phyloP scores from a whole-genome alignment of 331 rosid genomes.

The Acacia pycnantha region DNA sequence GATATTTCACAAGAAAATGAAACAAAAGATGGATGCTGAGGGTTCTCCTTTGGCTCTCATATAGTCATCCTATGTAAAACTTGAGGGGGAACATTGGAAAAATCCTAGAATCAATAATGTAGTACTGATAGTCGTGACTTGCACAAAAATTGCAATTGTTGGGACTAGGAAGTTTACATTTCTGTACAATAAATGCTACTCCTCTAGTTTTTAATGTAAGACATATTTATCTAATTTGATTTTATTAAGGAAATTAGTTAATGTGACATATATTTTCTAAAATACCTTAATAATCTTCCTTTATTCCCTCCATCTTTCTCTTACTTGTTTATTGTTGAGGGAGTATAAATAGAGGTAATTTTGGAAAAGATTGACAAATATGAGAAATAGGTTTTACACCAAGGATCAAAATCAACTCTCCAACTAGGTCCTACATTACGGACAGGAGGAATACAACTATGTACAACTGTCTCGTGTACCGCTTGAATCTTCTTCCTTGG shows the following conservation, averaged over 20 bases:
- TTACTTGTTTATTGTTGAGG: too few species aligned
- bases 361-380: too few species aligned
- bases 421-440: too few species aligned
- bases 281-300: too few species aligned
- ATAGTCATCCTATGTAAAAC: neutral
- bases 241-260: too few species aligned
- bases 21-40: neutral
- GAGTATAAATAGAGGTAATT: too few species aligned
- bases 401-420: too few species aligned
- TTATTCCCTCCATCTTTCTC: too few species aligned
- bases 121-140: neutral
- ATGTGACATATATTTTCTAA: too few species aligned
- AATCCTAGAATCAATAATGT: neutral
- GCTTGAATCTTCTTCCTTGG: neutral
- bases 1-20: neutral
- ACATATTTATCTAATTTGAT: too few species aligned
- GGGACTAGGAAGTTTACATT: neutral
- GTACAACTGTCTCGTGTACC: neutral
- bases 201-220: too few species aligned
- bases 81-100: neutral
- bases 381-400: too few species aligned
- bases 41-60: neutral
- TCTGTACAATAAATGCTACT: neutral
- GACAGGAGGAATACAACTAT: neutral
- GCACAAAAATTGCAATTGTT: neutral